Percentiles rank a stretch among this genome's conserved stretches.
Conservation (phyloP, 2,329 filamentous ascomycete genomes). For the Alternaria dauci region DNA sequence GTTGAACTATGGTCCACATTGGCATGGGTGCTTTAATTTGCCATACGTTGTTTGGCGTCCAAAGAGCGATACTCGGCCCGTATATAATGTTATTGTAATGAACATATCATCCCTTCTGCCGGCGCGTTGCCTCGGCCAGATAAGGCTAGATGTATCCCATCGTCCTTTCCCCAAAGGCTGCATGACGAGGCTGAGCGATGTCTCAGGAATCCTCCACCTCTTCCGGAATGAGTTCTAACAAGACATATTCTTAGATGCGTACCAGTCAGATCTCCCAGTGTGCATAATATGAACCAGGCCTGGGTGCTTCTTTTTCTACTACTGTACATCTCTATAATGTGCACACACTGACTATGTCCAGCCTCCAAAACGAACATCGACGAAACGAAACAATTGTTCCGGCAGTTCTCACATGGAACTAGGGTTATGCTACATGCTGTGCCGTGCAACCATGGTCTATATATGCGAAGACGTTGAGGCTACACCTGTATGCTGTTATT, state of each 20-base stretch:
- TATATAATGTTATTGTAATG: conserved; percentile 12
- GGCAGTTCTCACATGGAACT: background rate
- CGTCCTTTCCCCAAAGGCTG: background rate
- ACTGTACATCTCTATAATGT: too few relatives aligned
- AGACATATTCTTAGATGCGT: too few relatives aligned
- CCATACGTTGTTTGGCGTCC: background rate
- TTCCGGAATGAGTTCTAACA: background rate
- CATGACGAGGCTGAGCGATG: background rate
- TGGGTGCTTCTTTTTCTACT: too few relatives aligned
- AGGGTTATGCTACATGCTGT: background rate
- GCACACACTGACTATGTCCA: too few relatives aligned
- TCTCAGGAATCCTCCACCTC: too few relatives aligned
- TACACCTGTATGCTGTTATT: background rate
- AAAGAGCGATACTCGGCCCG: background rate
- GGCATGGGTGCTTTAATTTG: background rate
- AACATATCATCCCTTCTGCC: background rate
- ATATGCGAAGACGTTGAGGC: background rate
- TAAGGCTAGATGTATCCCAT: background rate
- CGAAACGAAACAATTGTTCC: too few relatives aligned
- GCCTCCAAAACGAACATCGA: too few relatives aligned
- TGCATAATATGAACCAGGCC: too few relatives aligned
- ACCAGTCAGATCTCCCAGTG: too few relatives aligned
- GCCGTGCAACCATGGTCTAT: background rate
- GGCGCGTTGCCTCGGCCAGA: background rate
- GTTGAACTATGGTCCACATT: conserved; percentile 22